Evolutionary conservation across 768 basidiomycete species (phyloP).

Genomic region (Cyclocybe aegerita): DNA sequence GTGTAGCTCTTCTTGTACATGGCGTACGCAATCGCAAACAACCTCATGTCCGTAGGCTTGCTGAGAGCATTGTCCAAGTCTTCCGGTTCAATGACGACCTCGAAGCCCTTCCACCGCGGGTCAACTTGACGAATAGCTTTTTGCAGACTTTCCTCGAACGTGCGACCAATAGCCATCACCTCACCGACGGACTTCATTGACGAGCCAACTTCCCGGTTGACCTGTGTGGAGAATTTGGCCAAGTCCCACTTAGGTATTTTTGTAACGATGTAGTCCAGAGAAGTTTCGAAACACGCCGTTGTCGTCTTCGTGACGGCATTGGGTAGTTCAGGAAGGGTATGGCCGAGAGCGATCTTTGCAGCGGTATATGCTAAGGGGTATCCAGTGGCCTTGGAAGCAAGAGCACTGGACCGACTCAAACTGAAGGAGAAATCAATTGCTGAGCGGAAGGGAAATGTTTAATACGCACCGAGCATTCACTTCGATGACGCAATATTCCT

Average conservation of each 20-base stretch:
- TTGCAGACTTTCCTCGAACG: constrained; percentile 97
- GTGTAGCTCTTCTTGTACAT: constrained; percentile 93
- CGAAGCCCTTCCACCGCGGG: constrained; percentile 95
- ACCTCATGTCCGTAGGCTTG: constrained; percentile 90
- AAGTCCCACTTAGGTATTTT: constrained; percentile 99
- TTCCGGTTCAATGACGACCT: constrained; percentile 87
- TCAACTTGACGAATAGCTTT: constrained; percentile 98
- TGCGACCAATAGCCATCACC: constrained; percentile 99
- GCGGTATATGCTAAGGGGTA: constrained; percentile 99
- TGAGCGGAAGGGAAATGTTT: neutral
- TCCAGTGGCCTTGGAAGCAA: constrained; percentile 98
- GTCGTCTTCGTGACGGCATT: constrained; percentile 99
- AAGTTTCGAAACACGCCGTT: constrained; percentile 98
- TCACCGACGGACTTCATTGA: constrained; percentile 99
- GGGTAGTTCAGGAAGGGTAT: constrained; percentile 95
- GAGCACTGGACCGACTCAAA: constrained; percentile 52
- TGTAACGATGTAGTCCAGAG: constrained; percentile 97
- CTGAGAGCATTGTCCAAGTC: constrained; percentile 79
- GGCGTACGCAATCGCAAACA: constrained; percentile 97
- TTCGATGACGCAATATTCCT: constrained; percentile 98
- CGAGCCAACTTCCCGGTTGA: constrained; percentile 92
- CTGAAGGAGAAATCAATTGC: neutral
- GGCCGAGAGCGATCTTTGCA: constrained; percentile 96
- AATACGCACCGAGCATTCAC: constrained; percentile 84
- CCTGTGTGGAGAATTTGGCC: constrained; percentile 93